Evolutionary conservation across 257 asterid species (phyloP), one percentile per base, ranked within the genome.

Genomic region (Misopates orontium): DNA sequence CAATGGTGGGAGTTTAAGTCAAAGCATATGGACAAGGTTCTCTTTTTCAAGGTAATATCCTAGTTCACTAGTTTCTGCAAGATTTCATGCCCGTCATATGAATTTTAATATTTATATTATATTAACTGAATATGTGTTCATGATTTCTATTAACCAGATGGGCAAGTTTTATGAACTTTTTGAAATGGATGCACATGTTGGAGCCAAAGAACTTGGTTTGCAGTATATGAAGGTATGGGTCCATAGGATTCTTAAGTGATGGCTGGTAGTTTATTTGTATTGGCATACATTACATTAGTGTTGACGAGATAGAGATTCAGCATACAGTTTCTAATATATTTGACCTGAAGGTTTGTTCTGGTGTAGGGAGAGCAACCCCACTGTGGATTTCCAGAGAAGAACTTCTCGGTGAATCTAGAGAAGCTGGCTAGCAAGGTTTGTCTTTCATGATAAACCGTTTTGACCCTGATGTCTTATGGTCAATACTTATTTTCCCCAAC

Each of bases 1-100:
- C 99, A 93, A 88, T 93, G 99, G 99, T 93, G 99, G 99, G 97
- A 93, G 73, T 93, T 93, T 75, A 93, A 93, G 87, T 82, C 99
- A 17, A 90, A 79, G 86, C 95, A 93, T 82, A 93, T 93, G 97
- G 97, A 93, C 81, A 93, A 93, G 81, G 95, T 93, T 78, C 92
- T 93, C 54, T 90, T 93, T 88, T 93, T 93, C 80, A 93, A 93
- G 96, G 97, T 93, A 79, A 55, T 69, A 21, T 22, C 70, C 21
- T 23, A 25, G 47, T 62, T 69, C 49, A 28, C 69, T 28, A 28
- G 36, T 2, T 3, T 28, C 36, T 52, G 57, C 53, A 14, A 44
- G 25, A 71, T 62, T 69, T 56, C 57, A 44, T 67, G 58, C 41
- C 58, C 36, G 25, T 62, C 58, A 51, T 50, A 63, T 22, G 60